phyloP scores from a whole-genome alignment of 2,329 filamentous ascomycete genomes.

The Ramichloridium luteum region DNA sequence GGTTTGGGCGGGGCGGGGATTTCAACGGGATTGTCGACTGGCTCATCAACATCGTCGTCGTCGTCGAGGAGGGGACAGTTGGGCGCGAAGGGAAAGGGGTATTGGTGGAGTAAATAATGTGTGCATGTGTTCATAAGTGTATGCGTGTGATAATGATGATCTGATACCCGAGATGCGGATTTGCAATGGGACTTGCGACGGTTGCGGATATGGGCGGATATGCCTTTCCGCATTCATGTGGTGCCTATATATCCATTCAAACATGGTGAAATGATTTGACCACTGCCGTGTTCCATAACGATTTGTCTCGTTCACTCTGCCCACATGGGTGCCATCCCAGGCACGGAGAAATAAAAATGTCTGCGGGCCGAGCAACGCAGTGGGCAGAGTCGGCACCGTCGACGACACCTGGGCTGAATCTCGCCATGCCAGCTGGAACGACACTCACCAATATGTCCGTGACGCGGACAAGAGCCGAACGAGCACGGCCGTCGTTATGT shows the following conservation, averaged over 20 bases:
- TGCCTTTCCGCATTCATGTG: no score
- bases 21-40: no score
- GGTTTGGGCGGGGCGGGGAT: conserved; percentile 7
- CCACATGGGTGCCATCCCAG: background rate
- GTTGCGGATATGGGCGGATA: background rate
- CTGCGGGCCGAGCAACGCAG: no score
- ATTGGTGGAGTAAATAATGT: conserved; percentile 21
- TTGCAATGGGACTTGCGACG: background rate
- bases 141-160: background rate
- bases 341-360: no score
- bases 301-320: background rate
- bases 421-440: no score
- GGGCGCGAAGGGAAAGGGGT: conserved; percentile 9
- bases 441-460: no score
- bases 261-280: background rate
- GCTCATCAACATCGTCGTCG: background rate
- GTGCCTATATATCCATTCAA: no score
- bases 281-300: background rate
- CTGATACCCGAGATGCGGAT: background rate
- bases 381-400: no score
- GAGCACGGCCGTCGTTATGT: no score
- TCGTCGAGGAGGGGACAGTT: conserved; percentile 6
- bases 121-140: conserved; percentile 2
- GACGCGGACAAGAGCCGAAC: no score
- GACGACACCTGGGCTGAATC: no score